Evolutionary conservation across 1,284 basidiomycete genomes (phyloP).

Genomic region (Austroboletus olivaceoglutinosus): DNA sequence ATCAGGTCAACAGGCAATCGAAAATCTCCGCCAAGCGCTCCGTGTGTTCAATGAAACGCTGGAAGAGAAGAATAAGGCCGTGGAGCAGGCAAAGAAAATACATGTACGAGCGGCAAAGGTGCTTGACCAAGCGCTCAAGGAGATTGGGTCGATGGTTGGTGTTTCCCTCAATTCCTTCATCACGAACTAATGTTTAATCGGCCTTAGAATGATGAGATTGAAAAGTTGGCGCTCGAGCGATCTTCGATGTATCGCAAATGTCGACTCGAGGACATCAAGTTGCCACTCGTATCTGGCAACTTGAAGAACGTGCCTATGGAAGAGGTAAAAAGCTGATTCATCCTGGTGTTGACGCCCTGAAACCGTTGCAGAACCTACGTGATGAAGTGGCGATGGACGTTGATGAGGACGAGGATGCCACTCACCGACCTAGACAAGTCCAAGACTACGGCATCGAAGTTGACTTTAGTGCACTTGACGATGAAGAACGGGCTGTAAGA

Average conservation of each 20-base stretch:
- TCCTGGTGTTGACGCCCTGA: background rate
- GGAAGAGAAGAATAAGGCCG: conserved; percentile 64
- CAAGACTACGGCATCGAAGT: conserved; percentile 90
- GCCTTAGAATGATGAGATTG: conserved; percentile 87
- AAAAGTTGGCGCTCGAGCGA: conserved; percentile 83
- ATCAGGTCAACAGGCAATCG: conserved; percentile 59
- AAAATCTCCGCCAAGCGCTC: conserved; percentile 60
- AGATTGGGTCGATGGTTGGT: conserved; percentile 76
- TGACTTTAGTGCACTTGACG: conserved; percentile 78
- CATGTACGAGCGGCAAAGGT: conserved; percentile 69
- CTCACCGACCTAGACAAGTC: conserved; percentile 68
- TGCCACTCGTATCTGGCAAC: conserved; percentile 78
- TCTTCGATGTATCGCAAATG: conserved; percentile 89
- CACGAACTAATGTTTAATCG: background rate
- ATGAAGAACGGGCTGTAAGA: conserved; percentile 78
- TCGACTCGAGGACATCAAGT: conserved; percentile 86
- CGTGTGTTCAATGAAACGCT: conserved; percentile 59
- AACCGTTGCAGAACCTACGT: conserved; percentile 60
- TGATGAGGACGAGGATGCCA: conserved; percentile 78
- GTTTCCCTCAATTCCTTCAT: background rate
- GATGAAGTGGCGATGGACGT: conserved; percentile 90
- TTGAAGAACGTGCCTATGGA: conserved; percentile 91
- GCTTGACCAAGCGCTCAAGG: conserved; percentile 86
- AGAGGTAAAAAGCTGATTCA: conserved; percentile 57
- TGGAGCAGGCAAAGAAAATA: conserved; percentile 78